Conservation (phyloP, 2,329 filamentous ascomycete genomes). For the Sarocladium strictum region DNA sequence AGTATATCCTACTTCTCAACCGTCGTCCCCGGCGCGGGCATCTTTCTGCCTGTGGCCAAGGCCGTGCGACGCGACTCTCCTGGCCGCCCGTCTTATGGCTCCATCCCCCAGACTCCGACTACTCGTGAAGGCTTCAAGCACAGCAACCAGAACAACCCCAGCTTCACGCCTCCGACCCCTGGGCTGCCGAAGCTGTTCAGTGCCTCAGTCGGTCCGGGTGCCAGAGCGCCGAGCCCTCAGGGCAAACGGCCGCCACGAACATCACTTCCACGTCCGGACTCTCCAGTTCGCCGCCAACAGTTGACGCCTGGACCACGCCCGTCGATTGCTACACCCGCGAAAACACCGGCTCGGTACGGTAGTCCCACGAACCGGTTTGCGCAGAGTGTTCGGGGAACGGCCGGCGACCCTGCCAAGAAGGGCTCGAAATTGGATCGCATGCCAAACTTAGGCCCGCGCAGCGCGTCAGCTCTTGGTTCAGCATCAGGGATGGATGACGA, state of each 20-base stretch:
- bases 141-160: conserved; percentile 51
- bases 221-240: conserved; percentile 62
- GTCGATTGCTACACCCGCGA: conserved; percentile 48
- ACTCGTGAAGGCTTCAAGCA: conserved; percentile 44
- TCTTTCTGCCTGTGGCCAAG: conserved; percentile 85
- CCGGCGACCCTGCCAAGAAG: conserved; percentile 56
- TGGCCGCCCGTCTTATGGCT: conserved; percentile 38
- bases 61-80: conserved; percentile 62
- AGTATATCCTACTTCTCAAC: conserved; percentile 78
- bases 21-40: conserved; percentile 71
- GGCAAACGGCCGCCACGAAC: conserved; percentile 62
- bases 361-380: conserved; percentile 53
- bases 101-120: conserved; percentile 59
- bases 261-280: conserved; percentile 83
- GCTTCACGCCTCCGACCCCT: conserved; percentile 59
- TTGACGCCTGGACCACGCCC: conserved; percentile 55
- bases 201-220: conserved; percentile 73
- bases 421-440: conserved; percentile 40
- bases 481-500: conserved; percentile 52
- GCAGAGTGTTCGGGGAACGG: conserved; percentile 55
- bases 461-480: conserved; percentile 52
- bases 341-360: conserved; percentile 25
- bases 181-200: conserved; percentile 69
- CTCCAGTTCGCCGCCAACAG: conserved; percentile 66
- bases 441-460: conserved; percentile 49